These are phyloP conservation scores for Rhynchosporium agropyri DNA, from an alignment of 2,329 filamentous ascomycete species.

Conservation along the genomic window DNA sequence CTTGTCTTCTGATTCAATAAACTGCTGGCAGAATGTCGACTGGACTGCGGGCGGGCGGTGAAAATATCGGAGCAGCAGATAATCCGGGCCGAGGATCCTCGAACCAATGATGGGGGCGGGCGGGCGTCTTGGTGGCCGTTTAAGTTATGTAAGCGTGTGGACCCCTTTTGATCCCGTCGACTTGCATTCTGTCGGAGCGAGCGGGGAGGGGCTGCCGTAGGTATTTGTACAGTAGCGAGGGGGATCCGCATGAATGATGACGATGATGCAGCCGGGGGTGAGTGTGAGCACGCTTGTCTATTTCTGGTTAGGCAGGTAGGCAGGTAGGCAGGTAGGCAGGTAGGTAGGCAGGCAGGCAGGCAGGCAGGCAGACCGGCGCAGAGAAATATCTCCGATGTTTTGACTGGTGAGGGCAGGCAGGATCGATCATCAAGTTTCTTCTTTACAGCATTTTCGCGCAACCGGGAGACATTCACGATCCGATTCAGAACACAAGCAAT, in stretches of 20 bases:
- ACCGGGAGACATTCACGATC: background rate
- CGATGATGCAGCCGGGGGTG: background rate
- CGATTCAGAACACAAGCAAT: background rate
- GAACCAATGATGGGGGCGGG: background rate
- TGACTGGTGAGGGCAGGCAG: background rate
- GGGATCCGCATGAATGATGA: background rate
- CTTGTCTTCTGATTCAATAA: background rate
- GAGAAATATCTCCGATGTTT: slow-evolving; percentile 6
- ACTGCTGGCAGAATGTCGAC: background rate
- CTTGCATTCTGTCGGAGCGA: slow-evolving; percentile 1
- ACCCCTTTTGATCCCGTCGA: background rate
- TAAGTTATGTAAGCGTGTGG: background rate
- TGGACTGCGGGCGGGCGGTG: slow-evolving; percentile 4
- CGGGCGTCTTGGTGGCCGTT: too few species aligned
- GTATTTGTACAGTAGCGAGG: slow-evolving; percentile 21
- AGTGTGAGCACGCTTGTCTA: background rate
- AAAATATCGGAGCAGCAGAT: background rate
- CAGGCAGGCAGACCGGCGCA: background rate
- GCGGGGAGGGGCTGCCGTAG: background rate
- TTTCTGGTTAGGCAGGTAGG: background rate
- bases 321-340: too few species aligned
- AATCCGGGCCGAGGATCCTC: background rate
- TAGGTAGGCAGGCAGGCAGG: background rate
- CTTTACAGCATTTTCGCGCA: slow-evolving; percentile 1
- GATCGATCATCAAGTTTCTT: background rate